Evolutionary conservation across 2,329 filamentous ascomycete genomes (phyloP), one percentile per base, ranked within the genome.

Genomic region (Plectosphaerella cucumerina): DNA sequence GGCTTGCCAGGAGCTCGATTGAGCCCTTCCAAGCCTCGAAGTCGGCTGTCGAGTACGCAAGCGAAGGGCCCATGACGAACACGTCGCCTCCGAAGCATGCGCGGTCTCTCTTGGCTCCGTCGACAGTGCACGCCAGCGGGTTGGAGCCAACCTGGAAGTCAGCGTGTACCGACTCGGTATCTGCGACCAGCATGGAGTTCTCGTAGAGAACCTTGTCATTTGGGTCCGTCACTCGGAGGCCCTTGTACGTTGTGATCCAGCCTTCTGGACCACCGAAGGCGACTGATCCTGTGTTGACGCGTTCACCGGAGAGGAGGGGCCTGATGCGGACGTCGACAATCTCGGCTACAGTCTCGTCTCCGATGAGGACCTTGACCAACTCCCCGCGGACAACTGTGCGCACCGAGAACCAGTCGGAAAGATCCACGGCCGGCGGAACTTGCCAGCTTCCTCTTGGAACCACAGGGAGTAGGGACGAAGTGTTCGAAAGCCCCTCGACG

Each of bases 111-210:
- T 54, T 52, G 15, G 52, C 50, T 3, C 52, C 52, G 22, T 54
- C 52, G 6, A 54, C 26, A 22, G 51, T 54, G 47, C 52, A 52
- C 8, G 52, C 33, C 9, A 52, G 39, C 10, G 37, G 26, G 15
- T 54, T 54, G 1, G 52, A 47, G 4, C 52, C 52, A 2, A 54
- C 47, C 2, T 54, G 52, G 22, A 53, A 53, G 37, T 53, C 52
- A 8, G 49, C 49, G 15, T 51, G 43, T 1, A 43, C 46, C 10
- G 34, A 42, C 6, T 42, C 21, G 6, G 21, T 37, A 23, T 47
- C 26, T 1, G 22, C 17, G 15, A 8, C 15, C 18, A n/a, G 31
- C 50, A 53, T 26, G 22, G 31, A 17, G 14, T 53, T 53, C 5
- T 53, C 31, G n/a, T 53, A 53, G 0, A 53, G 22, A 2, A 26